phyloP scores from a whole-genome alignment of 2,329 filamentous ascomycete species.

The Cladosporium sp. region DNA sequence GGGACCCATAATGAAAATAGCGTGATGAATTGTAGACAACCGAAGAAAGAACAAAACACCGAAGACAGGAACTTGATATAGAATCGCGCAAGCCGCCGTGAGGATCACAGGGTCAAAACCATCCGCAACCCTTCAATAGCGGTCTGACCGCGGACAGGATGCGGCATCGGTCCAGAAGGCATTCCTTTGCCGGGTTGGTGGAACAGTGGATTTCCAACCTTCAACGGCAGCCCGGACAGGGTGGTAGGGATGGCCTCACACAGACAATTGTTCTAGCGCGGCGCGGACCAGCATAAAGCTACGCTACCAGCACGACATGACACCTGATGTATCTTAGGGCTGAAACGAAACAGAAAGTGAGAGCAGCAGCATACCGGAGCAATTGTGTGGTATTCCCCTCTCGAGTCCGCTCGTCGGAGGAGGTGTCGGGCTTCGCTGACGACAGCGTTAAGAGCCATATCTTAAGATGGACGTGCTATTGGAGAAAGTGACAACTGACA shows the following conservation, averaged over 20 bases:
- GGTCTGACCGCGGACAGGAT: conserved; percentile 20
- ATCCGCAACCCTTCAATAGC: conserved; percentile 18
- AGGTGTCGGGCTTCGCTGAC: conserved; percentile 3
- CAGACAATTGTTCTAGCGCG: conserved; percentile 16
- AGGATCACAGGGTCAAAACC: conserved; percentile 5
- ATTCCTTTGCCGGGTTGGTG: conserved; percentile 20
- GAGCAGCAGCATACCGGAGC: conserved; percentile 15
- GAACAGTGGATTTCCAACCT: conserved; percentile 8
- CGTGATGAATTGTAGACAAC: neutral
- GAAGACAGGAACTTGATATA: conserved; percentile 10
- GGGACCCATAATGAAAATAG: conserved; percentile 3
- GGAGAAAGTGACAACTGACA: neutral
- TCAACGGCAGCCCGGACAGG: conserved; percentile 5
- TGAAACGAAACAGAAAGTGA: conserved; percentile 7
- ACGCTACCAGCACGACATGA: conserved; percentile 8
- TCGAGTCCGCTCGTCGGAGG: neutral
- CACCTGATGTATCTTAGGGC: conserved; percentile 9
- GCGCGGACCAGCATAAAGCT: conserved; percentile 14
- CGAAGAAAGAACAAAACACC: conserved; percentile 1
- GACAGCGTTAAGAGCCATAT: conserved; percentile 1
- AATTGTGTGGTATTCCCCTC: conserved; percentile 3
- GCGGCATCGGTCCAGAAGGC: conserved; percentile 3
- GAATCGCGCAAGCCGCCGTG: neutral
- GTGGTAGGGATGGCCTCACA: conserved; percentile 20
- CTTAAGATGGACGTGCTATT: conserved; percentile 7